A percentile compares a stretch with the other conserved stretches of the same genome.
phyloP scores from a whole-genome alignment of 2,329 filamentous ascomycete genomes.

The Lecanosticta acicola region DNA sequence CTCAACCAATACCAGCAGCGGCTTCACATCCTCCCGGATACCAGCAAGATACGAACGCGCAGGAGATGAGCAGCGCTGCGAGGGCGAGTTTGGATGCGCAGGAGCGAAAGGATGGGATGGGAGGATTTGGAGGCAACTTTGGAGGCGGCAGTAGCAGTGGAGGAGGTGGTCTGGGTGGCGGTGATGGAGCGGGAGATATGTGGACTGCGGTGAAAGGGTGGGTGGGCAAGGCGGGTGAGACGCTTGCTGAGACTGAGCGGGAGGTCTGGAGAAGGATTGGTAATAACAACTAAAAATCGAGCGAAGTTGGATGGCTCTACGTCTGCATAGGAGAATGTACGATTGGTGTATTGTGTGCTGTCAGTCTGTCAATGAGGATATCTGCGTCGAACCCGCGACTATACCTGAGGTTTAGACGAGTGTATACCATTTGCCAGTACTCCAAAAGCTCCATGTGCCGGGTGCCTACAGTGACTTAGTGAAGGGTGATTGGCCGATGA shows the following conservation, averaged over 20 bases:
- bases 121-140: constrained; percentile 6
- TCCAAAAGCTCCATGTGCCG: too few species aligned
- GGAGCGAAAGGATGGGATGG: constrained; percentile 19
- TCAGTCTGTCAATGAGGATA: too few species aligned
- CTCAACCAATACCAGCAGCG: constrained; percentile 25
- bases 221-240: constrained; percentile 37
- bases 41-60: constrained; percentile 42
- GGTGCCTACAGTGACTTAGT: too few species aligned
- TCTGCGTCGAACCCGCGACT: too few species aligned
- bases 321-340: too few species aligned
- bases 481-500: too few species aligned
- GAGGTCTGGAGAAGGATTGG: constrained; percentile 46
- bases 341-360: too few species aligned
- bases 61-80: constrained; percentile 35
- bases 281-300: too few species aligned
- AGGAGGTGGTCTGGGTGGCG: constrained; percentile 22
- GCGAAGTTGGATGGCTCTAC: too few species aligned
- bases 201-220: constrained; percentile 40
- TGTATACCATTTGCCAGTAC: too few species aligned
- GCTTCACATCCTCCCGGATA: constrained; percentile 44
- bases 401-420: too few species aligned
- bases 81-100: constrained; percentile 30
- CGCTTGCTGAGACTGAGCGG: constrained; percentile 42
- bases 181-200: constrained; percentile 23
- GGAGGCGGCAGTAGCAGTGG: too few species aligned